phyloP scores from a whole-genome alignment of 208 protist genomes.

The Trypanosoma conorhini region DNA sequence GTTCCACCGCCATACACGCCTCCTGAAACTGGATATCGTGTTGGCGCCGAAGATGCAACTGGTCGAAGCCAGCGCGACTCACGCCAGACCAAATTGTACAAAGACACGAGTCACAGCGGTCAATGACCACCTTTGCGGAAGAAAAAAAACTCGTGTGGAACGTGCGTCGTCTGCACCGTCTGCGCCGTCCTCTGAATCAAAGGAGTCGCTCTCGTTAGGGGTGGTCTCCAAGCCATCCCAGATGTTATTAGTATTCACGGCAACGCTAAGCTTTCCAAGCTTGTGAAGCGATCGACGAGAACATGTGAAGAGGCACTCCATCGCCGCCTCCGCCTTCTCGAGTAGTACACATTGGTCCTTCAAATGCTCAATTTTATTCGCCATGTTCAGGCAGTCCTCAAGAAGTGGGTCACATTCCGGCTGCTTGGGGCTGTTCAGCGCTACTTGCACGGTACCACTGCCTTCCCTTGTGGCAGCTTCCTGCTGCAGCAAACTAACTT shows the following conservation, averaged over 20 bases:
- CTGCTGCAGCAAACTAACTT: slow-evolving; percentile 13
- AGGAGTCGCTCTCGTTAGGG: slow-evolving; percentile 10
- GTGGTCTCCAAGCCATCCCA: not conserved
- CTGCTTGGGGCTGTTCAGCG: not conserved
- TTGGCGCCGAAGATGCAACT: slow-evolving; percentile 15
- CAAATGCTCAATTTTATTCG: slow-evolving; percentile 10
- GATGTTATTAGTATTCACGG: slow-evolving; percentile 12
- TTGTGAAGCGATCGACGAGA: slow-evolving; percentile 22
- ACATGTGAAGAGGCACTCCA: slow-evolving; percentile 20
- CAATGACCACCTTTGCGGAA: slow-evolving; percentile 15
- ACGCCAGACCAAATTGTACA: slow-evolving; percentile 30
- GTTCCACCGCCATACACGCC: slow-evolving; percentile 12
- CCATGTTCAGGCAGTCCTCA: not conserved
- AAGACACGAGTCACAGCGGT: slow-evolving; percentile 22
- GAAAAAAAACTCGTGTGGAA: slow-evolving; percentile 9
- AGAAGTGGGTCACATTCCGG: slow-evolving; percentile 2
- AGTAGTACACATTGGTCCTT: not conserved
- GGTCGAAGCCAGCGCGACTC: slow-evolving; percentile 20
- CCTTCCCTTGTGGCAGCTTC: slow-evolving; percentile 7
- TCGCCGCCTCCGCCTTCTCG: slow-evolving; percentile 18
- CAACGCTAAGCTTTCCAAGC: slow-evolving; percentile 17
- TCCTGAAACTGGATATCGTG: slow-evolving; percentile 21
- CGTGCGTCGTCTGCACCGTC: not conserved
- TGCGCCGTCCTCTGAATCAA: slow-evolving; percentile 17
- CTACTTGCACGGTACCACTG: not conserved